phyloP scores from a whole-genome alignment of 306 rosid genomes.

The Sicyos edulis region DNA sequence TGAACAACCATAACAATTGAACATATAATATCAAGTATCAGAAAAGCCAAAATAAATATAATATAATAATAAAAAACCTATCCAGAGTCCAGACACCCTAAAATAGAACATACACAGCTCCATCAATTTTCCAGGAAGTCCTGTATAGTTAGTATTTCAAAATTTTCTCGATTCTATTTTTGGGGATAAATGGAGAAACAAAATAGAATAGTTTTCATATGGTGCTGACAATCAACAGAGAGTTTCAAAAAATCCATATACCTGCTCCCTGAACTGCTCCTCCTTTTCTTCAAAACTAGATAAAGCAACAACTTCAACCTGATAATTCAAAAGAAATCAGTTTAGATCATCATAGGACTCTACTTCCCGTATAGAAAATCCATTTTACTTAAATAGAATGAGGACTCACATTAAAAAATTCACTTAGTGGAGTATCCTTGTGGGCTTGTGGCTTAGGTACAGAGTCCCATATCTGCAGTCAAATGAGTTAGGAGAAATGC shows the following conservation, averaged over 20 bases:
- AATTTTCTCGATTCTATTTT: neutral
- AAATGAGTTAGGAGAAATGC: slow-evolving; percentile 9
- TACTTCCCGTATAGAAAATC: neutral
- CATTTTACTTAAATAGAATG: slow-evolving; percentile 14
- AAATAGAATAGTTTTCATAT: too few relatives aligned
- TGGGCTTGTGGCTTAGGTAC: slow-evolving; percentile 95
- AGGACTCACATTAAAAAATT: slow-evolving; percentile 73
- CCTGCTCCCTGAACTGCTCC: slow-evolving; percentile 93
- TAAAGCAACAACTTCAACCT: slow-evolving; percentile 98
- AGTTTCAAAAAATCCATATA: slow-evolving; percentile 23
- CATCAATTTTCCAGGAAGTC: too few relatives aligned
- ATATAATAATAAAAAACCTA: neutral
- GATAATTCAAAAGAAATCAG: slow-evolving; percentile 11
- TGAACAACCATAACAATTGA: neutral
- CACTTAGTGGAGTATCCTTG: slow-evolving; percentile 81
- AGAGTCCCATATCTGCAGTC: slow-evolving; percentile 88
- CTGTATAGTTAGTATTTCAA: too few relatives aligned
- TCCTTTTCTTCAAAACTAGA: slow-evolving; percentile 98
- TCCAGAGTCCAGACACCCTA: neutral
- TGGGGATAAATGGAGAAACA: neutral
- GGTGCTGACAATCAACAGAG: neutral
- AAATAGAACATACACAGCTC: neutral
- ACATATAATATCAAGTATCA: neutral
- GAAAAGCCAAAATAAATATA: neutral
- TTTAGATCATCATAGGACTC: neutral